Base-by-base conservation (phyloP, 768 basidiomycete genomes). In the Mrakia blollopis region DNA sequence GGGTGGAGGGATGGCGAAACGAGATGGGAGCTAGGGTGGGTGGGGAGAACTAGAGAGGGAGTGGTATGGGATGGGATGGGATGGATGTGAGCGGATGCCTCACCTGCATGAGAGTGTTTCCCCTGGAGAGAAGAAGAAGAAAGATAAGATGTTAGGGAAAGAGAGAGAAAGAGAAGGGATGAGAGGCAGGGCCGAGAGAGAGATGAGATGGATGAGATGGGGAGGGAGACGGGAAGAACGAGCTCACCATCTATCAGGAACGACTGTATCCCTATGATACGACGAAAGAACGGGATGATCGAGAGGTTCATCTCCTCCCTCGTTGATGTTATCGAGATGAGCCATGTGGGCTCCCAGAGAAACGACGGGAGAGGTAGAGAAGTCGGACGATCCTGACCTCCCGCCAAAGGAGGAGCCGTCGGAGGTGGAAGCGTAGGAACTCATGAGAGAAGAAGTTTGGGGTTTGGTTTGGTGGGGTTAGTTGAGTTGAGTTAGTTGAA, bases 291-390 rank as follows among this genome's bases (percentile, higher is more conserved):
- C 65, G 6, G 65, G 65, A n/a, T 68, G 65, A 37, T 68, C 65
- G 39, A 68, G 65, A 25, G 65, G 37, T 13, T 68, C 65, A 1
- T 65, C 63, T 30, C 37, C 63, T 37, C n/a, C n/a, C n/a, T 65
- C 63, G 63, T 65, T 37, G 63, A 65, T 37, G 32, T 65, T 65
- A 16, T 65, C 63, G 32, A 65, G 30, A 21, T 65, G 63, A 7
- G n/a, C 32, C 63, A 65, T 65, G 10, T 32, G 63, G 1, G 63
- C 30, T 3, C 30, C 28, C 32, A 65, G 13, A 13, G 30, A 23
- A 21, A 23, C 30, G 32, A 35, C 37, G 28, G 63, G 30, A 1
- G 63, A 37, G 28, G 63, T 35, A 21, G 32, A 32, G 37, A 32
- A 65, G 30, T 30, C 28, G 28, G 30, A 65, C 16, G 44, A 50